Base-by-base conservation (phyloP, 768 basidiomycete genomes). In the Termitomyces heimii region DNA sequence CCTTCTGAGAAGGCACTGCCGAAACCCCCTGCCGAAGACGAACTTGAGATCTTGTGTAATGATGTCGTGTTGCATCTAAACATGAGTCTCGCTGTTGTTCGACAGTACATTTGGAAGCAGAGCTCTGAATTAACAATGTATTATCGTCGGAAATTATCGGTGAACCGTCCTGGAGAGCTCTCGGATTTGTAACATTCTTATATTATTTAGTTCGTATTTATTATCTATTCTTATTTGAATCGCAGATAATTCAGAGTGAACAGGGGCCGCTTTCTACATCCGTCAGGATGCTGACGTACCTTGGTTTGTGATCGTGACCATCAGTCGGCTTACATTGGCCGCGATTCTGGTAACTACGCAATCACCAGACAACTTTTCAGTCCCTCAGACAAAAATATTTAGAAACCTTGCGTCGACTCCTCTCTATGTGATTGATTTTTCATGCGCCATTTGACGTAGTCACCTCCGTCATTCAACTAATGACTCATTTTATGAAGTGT, bases 51-150 rank as follows among this genome's bases (percentile, higher is more conserved):
- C 44, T 68, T 97, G 28, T 97, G 94, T 71, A 92, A 92, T 62
- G 89, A 92, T 60, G 75, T 80, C n/a, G 74, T 90, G 16, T 76
- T 98, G 34, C 89, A 95, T 24, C 75, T 89, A 28, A 84, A 86
- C 61, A 94, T 96, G 85, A 95, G 91, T 5, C 79, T 99, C 35
- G 95, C 91, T 4, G 89, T 89, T 18, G 87, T 95, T 57, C 85
- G 92, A 59, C 93, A 95, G 69, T 97, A 84, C 64, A 82, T 94
- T 22, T 97, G 92, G 93, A 84, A 83, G 64, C 86, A 88, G 62
- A 72, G 80, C 18, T 75, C 76, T 6, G 92, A 93, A 69, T 71
- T 94, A 55, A 79, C 79, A 54, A 82, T 94, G 84, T 77, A 89
- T 68, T 94, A 94, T 68, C 81, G 92, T 59, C 72, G 75, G 65